Percentiles rank a stretch among this genome's conserved stretches.
Conservation (phyloP, 352 stramenopile species). For the Globisporangium splendens region DNA sequence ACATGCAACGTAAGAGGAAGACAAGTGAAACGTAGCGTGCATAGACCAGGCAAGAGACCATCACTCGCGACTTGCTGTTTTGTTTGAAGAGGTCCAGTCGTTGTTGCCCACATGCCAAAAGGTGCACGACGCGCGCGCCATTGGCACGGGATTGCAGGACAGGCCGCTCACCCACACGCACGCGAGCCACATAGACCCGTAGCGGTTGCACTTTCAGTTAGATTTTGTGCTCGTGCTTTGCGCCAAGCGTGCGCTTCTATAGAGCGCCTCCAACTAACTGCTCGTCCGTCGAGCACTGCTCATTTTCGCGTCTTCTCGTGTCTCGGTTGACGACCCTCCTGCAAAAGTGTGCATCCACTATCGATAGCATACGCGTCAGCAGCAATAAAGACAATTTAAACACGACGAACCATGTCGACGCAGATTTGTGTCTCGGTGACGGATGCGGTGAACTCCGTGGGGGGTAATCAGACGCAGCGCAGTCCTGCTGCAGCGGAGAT, state of each 20-base stretch:
- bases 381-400: not conserved
- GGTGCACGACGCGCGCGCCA: not conserved
- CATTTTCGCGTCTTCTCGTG: too few species aligned
- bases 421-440: conserved; percentile 9
- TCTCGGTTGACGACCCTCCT: too few species aligned
- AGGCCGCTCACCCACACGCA: too few species aligned
- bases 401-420: conserved; percentile 2
- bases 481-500: conserved; percentile 13
- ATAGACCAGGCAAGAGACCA: not conserved
- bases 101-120: not conserved
- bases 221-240: too few species aligned
- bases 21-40: not conserved
- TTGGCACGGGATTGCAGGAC: too few species aligned
- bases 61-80: conserved; percentile 6
- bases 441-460: not conserved
- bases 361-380: too few species aligned
- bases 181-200: too few species aligned
- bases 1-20: not conserved
- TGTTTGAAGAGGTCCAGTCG: not conserved
- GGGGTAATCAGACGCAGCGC: not conserved
- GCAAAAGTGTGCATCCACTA: too few species aligned
- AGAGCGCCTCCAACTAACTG: not conserved
- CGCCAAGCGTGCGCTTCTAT: too few species aligned
- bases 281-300: too few species aligned
- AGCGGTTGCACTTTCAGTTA: too few species aligned